phyloP scores from a whole-genome alignment of 23 red algal species.

The Gracilariopsis chorda region DNA sequence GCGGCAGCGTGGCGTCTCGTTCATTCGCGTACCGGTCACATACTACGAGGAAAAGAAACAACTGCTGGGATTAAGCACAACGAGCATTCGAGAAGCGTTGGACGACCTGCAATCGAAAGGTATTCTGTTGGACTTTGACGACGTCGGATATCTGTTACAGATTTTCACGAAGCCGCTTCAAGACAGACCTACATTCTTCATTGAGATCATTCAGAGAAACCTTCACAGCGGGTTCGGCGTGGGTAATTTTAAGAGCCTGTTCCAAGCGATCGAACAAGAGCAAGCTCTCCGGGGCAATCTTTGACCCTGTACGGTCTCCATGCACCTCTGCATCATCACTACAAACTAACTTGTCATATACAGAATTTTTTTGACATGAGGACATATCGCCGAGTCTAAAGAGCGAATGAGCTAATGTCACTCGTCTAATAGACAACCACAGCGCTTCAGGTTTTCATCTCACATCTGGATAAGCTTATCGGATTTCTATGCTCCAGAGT shows the following conservation, averaged over 20 bases:
- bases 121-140: conserved; percentile 96
- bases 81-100: conserved; percentile 65
- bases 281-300: conserved; percentile 92
- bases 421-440: too few relatives aligned
- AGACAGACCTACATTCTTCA: conserved; percentile 91
- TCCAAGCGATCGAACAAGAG: conserved; percentile 95
- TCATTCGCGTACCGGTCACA: conserved; percentile 82
- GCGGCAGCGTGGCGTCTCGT: conserved; percentile 75
- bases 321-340: too few relatives aligned
- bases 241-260: conserved; percentile 96
- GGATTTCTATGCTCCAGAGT: too few relatives aligned
- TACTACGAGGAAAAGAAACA: conserved; percentile 85
- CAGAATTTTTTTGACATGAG: too few relatives aligned
- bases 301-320: too few relatives aligned
- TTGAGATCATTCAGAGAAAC: conserved; percentile 95
- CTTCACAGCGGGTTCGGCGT: conserved; percentile 91
- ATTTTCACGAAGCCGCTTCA: conserved; percentile 92
- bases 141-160: conserved; percentile 90
- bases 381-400: too few relatives aligned
- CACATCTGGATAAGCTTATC: too few relatives aligned
- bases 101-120: conserved; percentile 65
- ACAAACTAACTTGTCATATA: conserved; percentile 3
- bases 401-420: too few relatives aligned
- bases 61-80: conserved; percentile 41
- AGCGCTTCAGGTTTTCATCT: too few relatives aligned